Conservation (phyloP, 2,329 filamentous ascomycete genomes). For the Penicillium concentricum region DNA sequence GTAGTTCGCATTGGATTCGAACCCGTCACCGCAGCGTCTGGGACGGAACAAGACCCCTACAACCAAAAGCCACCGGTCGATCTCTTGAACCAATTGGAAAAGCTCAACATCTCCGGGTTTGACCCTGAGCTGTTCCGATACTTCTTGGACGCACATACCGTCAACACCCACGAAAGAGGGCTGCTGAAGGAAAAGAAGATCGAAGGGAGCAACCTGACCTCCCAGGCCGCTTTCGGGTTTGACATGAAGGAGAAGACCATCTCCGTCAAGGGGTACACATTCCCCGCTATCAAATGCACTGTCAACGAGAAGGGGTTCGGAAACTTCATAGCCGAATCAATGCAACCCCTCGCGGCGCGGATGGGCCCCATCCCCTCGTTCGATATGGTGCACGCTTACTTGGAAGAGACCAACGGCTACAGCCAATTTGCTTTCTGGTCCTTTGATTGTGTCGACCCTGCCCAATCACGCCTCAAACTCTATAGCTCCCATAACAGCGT, state of each 20-base stretch:
- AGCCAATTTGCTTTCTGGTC: slow-evolving; percentile 13
- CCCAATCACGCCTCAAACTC: slow-evolving; percentile 11
- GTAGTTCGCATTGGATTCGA: slow-evolving; percentile 16
- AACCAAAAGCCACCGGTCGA: slow-evolving; percentile 3
- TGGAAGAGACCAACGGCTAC: slow-evolving; percentile 7
- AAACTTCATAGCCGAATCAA: too few species aligned
- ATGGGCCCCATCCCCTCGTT: not conserved
- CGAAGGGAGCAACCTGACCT: not conserved
- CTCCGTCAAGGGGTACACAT: slow-evolving; percentile 20
- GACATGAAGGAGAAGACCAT: slow-evolving; percentile 11
- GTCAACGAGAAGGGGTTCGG: too few species aligned
- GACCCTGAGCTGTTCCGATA: not conserved
- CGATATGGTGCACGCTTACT: slow-evolving; percentile 7
- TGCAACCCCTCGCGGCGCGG: too few species aligned
- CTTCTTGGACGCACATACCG: not conserved
- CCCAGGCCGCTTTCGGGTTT: slow-evolving; percentile 19
- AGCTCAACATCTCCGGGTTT: not conserved
- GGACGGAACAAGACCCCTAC: slow-evolving; percentile 2
- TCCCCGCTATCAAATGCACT: slow-evolving; percentile 11
- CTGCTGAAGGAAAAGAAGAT: too few species aligned
- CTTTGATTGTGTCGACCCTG: slow-evolving; percentile 11
- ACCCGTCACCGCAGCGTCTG: slow-evolving; percentile 4
- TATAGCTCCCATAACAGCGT: slow-evolving; percentile 4
- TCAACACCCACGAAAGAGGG: not conserved
- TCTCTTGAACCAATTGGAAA: not conserved